Evolutionary conservation across 2,329 filamentous ascomycete genomes (phyloP).

Genomic region (Cordyceps cateniannulata): DNA sequence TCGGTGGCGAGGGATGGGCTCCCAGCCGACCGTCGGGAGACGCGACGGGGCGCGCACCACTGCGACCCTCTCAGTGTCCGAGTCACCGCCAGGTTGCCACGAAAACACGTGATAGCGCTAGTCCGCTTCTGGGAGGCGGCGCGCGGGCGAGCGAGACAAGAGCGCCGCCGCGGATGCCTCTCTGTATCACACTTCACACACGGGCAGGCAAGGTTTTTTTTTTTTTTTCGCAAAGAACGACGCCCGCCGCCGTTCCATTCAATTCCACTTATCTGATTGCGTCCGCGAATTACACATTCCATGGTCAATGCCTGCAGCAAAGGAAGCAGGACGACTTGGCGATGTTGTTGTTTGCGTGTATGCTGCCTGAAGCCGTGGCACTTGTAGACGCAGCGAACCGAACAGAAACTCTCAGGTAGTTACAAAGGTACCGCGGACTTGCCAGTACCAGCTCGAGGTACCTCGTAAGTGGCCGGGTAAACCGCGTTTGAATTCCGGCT

Average conservation of each 20-base stretch:
- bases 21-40: slow-evolving; percentile 35
- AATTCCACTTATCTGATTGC: background rate
- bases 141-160: slow-evolving; percentile 6
- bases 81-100: slow-evolving; percentile 33
- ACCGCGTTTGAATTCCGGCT: slow-evolving; percentile 19
- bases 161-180: background rate
- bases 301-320: background rate
- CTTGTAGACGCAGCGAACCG: no score
- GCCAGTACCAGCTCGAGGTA: background rate
- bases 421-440: no score
- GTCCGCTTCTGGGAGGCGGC: background rate
- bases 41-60: slow-evolving; percentile 37
- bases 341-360: background rate
- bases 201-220: background rate
- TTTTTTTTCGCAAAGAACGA: background rate
- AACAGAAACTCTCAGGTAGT: no score
- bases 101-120: slow-evolving; percentile 35
- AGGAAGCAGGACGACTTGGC: background rate
- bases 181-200: background rate
- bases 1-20: slow-evolving; percentile 28
- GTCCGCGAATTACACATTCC: slow-evolving; percentile 4
- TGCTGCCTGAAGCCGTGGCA: background rate
- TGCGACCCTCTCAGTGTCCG: slow-evolving; percentile 26
- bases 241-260: background rate
- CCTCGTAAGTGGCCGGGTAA: slow-evolving; percentile 8